Percentiles rank a stretch among this genome's conserved stretches.
Conservation (phyloP, 352 stramenopile species). For the Phytophthora parvispora region DNA sequence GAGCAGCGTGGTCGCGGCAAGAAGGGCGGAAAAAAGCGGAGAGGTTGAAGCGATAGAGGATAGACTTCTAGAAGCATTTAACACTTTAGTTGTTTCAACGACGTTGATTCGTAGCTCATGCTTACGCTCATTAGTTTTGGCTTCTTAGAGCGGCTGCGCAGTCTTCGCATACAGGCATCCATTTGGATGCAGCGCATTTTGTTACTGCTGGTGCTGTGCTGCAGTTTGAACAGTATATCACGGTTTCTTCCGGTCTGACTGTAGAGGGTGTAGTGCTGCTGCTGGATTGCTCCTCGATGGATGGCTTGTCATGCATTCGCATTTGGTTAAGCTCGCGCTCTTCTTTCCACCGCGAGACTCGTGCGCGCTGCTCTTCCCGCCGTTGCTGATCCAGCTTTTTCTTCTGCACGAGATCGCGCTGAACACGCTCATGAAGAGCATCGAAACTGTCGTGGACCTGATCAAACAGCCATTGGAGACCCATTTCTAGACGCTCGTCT, state of each 20-base stretch:
- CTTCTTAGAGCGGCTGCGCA: conserved; percentile 63
- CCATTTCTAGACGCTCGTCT: conserved; percentile 72
- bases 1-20: conserved; percentile 45
- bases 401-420: conserved; percentile 58
- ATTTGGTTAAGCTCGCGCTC: conserved; percentile 78
- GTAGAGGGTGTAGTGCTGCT: not conserved
- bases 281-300: conserved; percentile 10
- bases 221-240: conserved; percentile 81
- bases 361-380: conserved; percentile 65
- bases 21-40: conserved; percentile 48
- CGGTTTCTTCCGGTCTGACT: conserved; percentile 38
- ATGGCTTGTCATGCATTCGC: conserved; percentile 59
- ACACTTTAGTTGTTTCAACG: no score
- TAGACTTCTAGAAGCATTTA: not conserved
- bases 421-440: conserved; percentile 55
- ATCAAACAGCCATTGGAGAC: conserved; percentile 79
- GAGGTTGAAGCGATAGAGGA: not conserved
- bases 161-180: conserved; percentile 82
- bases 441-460: conserved; percentile 69
- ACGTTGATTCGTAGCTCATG: no score
- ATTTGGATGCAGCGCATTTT: conserved; percentile 88
- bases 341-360: conserved; percentile 78
- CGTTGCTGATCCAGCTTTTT: conserved; percentile 69
- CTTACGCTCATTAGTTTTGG: conserved; percentile 37
- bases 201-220: conserved; percentile 59